Evolutionary conservation across 2,329 filamentous ascomycete species (phyloP).

Genomic region (Aspergillus ibericus): DNA sequence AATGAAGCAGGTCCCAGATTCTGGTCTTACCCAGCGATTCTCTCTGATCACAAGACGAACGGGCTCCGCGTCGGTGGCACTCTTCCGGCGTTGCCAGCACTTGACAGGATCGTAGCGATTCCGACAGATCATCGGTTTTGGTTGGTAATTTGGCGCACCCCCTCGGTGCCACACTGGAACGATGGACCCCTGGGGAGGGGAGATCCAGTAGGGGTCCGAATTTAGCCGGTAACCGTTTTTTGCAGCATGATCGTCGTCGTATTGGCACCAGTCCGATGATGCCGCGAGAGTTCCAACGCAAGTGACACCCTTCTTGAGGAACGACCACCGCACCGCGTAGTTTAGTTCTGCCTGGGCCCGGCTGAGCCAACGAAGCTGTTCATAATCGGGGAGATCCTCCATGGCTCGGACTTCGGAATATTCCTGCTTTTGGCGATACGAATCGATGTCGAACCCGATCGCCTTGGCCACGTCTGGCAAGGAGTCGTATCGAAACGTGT

Average conservation of each 20-base stretch:
- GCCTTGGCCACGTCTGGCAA: neutral
- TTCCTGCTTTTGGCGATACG: neutral
- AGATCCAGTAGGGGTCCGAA: conserved; percentile 5
- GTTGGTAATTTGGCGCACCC: conserved; percentile 4
- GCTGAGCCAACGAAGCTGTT: conserved; percentile 2
- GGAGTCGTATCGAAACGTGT: conserved; percentile 1
- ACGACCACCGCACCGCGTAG: conserved; percentile 7
- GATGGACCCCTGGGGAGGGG: conserved; percentile 2
- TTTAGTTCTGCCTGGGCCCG: conserved; percentile 3
- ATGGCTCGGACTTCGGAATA: neutral
- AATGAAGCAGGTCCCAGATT: neutral
- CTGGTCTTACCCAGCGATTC: neutral
- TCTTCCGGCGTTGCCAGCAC: neutral
- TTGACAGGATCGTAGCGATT: conserved; percentile 3
- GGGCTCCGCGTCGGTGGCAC: neutral
- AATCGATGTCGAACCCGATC: neutral
- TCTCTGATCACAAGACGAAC: neutral
- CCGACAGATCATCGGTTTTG: conserved; percentile 1
- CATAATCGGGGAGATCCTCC: conserved; percentile 5
- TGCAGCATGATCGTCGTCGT: conserved; percentile 1
- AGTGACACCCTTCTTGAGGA: conserved; percentile 1
- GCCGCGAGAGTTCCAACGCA: conserved; percentile 4
- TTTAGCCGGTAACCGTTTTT: conserved; percentile 4
- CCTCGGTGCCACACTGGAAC: conserved; percentile 5
- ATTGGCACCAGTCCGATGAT: conserved; percentile 1